phyloP scores from a whole-genome alignment of 176 grass and related monocot species.

The Typha latifolia region DNA sequence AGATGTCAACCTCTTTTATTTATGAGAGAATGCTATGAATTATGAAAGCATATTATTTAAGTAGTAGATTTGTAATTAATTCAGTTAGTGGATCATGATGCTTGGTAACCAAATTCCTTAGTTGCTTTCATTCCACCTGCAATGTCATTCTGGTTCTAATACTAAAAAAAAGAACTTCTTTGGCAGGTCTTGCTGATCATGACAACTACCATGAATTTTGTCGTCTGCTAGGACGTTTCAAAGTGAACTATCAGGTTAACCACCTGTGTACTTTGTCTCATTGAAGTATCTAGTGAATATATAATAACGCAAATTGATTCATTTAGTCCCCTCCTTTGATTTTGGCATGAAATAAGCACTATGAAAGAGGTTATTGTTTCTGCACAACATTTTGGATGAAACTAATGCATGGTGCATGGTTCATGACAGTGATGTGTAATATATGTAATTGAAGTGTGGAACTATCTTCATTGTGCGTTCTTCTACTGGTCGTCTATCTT shows the following conservation, averaged over 20 bases:
- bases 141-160: no score
- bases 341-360: neutral
- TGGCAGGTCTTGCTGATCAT: constrained; percentile 95
- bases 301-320: neutral
- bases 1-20: neutral
- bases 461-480: no score
- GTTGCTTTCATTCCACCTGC: no score
- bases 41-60: no score
- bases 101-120: no score
- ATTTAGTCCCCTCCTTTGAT: neutral
- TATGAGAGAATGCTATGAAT: no score
- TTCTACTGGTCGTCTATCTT: no score
- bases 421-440: neutral
- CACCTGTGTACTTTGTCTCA: neutral
- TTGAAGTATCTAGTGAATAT: neutral
- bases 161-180: neutral
- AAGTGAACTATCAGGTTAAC: constrained; percentile 86
- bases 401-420: neutral
- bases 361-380: neutral
- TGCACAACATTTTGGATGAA: constrained; percentile 1
- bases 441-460: neutral
- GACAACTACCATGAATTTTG: constrained; percentile 99
- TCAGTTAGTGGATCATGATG: no score
- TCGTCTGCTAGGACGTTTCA: constrained; percentile 89
- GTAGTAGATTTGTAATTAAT: no score